phyloP scores from a whole-genome alignment of 371 early-diverging fungal species.

The Saksenaea oblongispora region DNA sequence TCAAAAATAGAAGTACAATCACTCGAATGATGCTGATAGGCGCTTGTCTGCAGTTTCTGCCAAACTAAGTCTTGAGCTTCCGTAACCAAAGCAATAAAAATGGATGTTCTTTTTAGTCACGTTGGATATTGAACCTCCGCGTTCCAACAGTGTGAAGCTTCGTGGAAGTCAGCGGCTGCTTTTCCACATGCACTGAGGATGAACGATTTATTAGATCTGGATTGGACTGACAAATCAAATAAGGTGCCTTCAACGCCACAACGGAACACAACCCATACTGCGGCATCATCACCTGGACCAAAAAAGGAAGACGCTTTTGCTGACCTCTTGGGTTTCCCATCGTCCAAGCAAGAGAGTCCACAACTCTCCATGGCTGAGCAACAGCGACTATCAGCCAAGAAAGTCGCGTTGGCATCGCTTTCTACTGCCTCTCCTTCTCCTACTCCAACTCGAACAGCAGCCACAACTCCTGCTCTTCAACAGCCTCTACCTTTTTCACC shows the following conservation, averaged over 20 bases:
- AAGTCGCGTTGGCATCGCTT: background rate
- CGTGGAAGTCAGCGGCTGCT: too few species aligned
- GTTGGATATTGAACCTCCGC: too few species aligned
- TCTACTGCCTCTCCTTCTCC: background rate
- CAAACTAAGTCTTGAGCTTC: too few species aligned
- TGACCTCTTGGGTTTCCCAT: constrained; percentile 25
- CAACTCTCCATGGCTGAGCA: constrained; percentile 29
- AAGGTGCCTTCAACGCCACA: constrained; percentile 6
- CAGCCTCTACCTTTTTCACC: background rate
- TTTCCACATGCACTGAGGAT: constrained; percentile 13
- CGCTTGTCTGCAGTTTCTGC: too few species aligned
- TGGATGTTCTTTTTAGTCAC: too few species aligned
- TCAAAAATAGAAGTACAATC: too few species aligned
- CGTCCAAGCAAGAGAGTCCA: constrained; percentile 5
- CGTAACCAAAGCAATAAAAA: too few species aligned
- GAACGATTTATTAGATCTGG: constrained; percentile 44
- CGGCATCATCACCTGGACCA: background rate
- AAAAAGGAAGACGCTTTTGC: constrained; percentile 42
- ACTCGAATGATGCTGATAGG: too few species aligned
- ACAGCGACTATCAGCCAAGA: constrained; percentile 12
- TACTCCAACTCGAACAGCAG: background rate
- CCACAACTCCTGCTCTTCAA: background rate
- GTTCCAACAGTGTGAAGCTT: too few species aligned
- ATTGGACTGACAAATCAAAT: constrained; percentile 26
- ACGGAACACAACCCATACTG: constrained; percentile 12